A percentile compares a stretch with the other conserved stretches of the same genome.
These are phyloP conservation scores for Boletus pseudopeckii DNA, from an alignment of 768 basidiomycete species.

Conservation along the genomic window DNA sequence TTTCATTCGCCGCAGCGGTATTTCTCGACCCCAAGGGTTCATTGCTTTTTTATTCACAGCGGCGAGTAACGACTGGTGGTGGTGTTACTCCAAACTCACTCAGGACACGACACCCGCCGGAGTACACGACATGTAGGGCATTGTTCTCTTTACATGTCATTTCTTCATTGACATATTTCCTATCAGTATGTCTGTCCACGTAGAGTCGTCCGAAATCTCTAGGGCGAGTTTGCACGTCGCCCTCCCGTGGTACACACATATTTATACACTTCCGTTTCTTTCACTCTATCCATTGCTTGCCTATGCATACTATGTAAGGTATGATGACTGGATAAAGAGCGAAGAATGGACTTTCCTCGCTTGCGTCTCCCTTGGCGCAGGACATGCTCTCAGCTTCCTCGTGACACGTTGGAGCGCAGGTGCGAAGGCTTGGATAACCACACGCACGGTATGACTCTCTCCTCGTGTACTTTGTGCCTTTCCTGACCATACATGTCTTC, in stretches of 20 bases:
- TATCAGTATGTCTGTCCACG: conserved; percentile 43
- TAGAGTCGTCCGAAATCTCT: conserved; percentile 66
- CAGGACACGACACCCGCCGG: conserved; percentile 2
- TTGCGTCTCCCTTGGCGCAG: conserved; percentile 76
- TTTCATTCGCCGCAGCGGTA: neutral
- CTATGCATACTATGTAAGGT: conserved; percentile 89
- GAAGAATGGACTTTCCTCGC: conserved; percentile 99
- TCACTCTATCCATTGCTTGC: conserved; percentile 77
- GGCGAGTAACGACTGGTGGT: neutral
- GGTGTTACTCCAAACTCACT: neutral
- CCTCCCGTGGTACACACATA: conserved; percentile 64
- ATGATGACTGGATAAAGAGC: conserved; percentile 86
- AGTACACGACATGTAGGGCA: conserved; percentile 18
- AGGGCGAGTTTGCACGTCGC: conserved; percentile 62
- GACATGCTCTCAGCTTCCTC: conserved; percentile 91
- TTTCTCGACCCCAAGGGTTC: neutral
- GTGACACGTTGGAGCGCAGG: conserved; percentile 85
- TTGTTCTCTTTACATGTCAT: neutral
- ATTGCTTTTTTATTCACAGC: neutral
- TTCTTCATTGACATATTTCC: neutral
- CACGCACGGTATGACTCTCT: conserved; percentile 51
- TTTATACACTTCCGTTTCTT: conserved; percentile 78
- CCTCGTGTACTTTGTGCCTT: neutral
- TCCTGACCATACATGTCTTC: neutral
- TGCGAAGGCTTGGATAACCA: conserved; percentile 78